Base-by-base conservation (phyloP, 2,329 filamentous ascomycete species). In the Xylariaceae sp. region DNA sequence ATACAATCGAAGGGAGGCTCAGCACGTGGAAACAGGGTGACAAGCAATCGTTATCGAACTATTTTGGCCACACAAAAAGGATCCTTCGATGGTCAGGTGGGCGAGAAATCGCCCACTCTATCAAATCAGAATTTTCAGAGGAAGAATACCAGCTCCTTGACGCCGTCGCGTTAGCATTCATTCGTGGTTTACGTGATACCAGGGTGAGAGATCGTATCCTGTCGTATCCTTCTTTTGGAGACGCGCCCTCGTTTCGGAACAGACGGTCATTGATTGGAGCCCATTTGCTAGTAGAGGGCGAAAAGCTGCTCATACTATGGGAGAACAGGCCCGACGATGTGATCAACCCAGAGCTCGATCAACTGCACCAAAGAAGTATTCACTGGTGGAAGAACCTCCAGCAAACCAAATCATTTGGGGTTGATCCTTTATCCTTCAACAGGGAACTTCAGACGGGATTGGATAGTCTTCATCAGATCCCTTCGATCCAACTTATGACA, bases 231-330 rank as follows among this genome's bases (percentile, higher is more conserved):
- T 78, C 78, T 2, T 64, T 81, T 6, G 55, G 61, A 4, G 66
- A 67, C 22, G 38, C 45, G 1, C 40, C 55, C 0, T 53, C 56
- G 2, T 38, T 48, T 2, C 50, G 60, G 4, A 60, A 59, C 37
- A 59, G 65, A 42, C 71, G 74, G 30, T 76, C 77, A 3, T 67
- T 83, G 1, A 60, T 66, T n/a, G 75, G 76, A 0, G 67, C 79
- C 2, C 71, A 65, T 45, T 69, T 64, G 12, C 75, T 81, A 48
- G 59, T 71, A 2, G 79, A 83, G 51, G 79, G 79, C 7, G 79
- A 83, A 52, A 62, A 64, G 16, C 55, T 80, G 17, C 63, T 73
- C 2, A 66, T 73, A 54, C 53, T 65, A 3, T 78, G 68, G 67
- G 68, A 73, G 16, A 55, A 37, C 32, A 12, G 24, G 55, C 12